Conservation (phyloP, 129 eudicot genomes). For the Pulicaria dysenterica region DNA sequence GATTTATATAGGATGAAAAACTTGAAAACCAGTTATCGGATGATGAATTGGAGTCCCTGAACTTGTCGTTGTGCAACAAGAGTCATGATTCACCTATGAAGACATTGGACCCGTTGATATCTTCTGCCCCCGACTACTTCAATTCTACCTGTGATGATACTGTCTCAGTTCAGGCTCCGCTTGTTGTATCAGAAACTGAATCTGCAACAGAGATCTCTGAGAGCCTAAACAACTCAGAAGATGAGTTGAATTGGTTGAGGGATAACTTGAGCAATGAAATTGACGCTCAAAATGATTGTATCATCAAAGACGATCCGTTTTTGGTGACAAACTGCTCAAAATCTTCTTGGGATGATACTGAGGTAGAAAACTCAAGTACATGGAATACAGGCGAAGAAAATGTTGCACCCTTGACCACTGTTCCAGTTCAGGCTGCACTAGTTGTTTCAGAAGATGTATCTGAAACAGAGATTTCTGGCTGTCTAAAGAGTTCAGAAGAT, state of each 20-base stretch:
- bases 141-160: slow-evolving; percentile 26
- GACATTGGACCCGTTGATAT: slow-evolving; percentile 28
- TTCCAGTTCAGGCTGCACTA: slow-evolving; percentile 17
- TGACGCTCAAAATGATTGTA: neutral
- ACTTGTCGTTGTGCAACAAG: slow-evolving; percentile 30
- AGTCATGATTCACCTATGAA: slow-evolving; percentile 14
- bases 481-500: slow-evolving; percentile 13
- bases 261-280: neutral
- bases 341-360: slow-evolving; percentile 22
- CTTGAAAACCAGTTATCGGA: slow-evolving; percentile 26
- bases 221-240: slow-evolving; percentile 5
- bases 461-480: slow-evolving; percentile 13
- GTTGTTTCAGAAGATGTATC: slow-evolving; percentile 5
- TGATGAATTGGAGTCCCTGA: slow-evolving; percentile 38
- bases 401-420: neutral
- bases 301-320: neutral
- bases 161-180: slow-evolving; percentile 8
- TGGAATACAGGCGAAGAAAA: neutral
- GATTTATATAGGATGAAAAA: slow-evolving; percentile 50
- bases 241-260: neutral
- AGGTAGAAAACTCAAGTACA: neutral
- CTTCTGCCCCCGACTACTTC: slow-evolving; percentile 18
- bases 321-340: slow-evolving; percentile 4
- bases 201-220: slow-evolving; percentile 1
- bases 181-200: slow-evolving; percentile 15